A percentile compares a stretch with the other conserved stretches of the same genome.
Evolutionary conservation across 139 green algal species (phyloP).

Genomic region (Tetraselmis chui): DNA sequence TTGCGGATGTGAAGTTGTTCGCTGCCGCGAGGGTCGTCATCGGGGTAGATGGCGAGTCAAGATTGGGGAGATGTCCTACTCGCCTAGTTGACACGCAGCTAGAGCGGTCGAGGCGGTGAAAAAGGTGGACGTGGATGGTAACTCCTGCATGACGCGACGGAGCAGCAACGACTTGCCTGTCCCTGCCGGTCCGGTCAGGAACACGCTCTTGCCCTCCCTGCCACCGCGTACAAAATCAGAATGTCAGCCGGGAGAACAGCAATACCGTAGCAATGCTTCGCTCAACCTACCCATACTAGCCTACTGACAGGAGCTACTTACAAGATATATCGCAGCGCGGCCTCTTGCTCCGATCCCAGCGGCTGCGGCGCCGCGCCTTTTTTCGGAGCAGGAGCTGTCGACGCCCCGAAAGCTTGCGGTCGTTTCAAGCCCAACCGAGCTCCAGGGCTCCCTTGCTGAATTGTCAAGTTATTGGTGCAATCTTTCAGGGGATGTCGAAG

Average conservation of each 20-base stretch:
- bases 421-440: no score
- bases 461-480: background rate
- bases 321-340: background rate
- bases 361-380: background rate
- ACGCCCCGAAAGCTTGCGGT: no score
- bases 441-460: no score
- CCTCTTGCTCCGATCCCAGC: background rate
- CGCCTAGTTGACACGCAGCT: slow-evolving; percentile 33
- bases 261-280: no score
- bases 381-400: no score
- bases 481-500: background rate
- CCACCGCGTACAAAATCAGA: background rate
- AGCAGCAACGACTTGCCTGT: slow-evolving; percentile 65
- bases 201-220: background rate
- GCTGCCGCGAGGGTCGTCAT: no score
- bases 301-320: no score
- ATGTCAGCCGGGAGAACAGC: no score
- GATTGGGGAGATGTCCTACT: no score
- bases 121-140: slow-evolving; percentile 14
- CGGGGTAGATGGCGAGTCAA: no score
- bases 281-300: no score
- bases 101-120: slow-evolving; percentile 34
- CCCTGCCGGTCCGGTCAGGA: slow-evolving; percentile 27
- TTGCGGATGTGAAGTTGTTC: no score
- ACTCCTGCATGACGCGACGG: slow-evolving; percentile 28